Evolutionary conservation across 805 yeast genomes (phyloP).

Genomic region (Ascoidea tarda): DNA sequence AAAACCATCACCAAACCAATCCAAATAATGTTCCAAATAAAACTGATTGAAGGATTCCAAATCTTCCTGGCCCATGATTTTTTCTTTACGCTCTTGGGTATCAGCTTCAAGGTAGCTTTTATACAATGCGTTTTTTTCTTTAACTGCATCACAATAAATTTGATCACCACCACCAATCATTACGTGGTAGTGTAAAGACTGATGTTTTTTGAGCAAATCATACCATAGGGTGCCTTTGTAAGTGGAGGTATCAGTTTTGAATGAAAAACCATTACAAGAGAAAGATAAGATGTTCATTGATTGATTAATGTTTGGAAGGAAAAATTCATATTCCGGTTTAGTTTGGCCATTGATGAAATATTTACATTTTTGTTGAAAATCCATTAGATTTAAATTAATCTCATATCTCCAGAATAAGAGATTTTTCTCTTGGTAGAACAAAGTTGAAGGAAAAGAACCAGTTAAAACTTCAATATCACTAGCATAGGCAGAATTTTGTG

Average conservation of each 20-base stretch:
- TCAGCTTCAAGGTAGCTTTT: constrained; percentile 48
- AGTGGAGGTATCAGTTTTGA: constrained; percentile 45
- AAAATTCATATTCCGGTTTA: constrained; percentile 42
- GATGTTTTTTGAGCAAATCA: constrained; percentile 65
- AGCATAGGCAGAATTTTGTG: constrained; percentile 10
- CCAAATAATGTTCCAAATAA: constrained; percentile 60
- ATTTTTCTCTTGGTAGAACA: constrained; percentile 29
- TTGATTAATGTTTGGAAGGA: constrained; percentile 44
- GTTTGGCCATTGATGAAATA: constrained; percentile 40
- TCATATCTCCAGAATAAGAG: constrained; percentile 53
- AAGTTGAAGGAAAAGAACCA: constrained; percentile 35
- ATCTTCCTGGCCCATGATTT: constrained; percentile 30
- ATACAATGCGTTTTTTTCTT: constrained; percentile 35
- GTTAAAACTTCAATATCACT: constrained; percentile 7
- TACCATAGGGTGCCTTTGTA: constrained; percentile 75
- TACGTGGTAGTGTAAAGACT: constrained; percentile 58
- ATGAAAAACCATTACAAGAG: constrained; percentile 86
- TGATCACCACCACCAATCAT: constrained; percentile 99
- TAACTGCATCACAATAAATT: constrained; percentile 75
- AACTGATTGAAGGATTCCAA: constrained; percentile 46
- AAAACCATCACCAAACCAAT: constrained; percentile 85
- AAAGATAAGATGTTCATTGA: constrained; percentile 74
- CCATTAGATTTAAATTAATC: constrained; percentile 32
- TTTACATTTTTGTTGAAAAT: constrained; percentile 45
- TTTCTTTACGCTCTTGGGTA: constrained; percentile 32